Evolutionary conservation across 2,329 filamentous ascomycete species (phyloP).

Genomic region (Scedosporium boydii): DNA sequence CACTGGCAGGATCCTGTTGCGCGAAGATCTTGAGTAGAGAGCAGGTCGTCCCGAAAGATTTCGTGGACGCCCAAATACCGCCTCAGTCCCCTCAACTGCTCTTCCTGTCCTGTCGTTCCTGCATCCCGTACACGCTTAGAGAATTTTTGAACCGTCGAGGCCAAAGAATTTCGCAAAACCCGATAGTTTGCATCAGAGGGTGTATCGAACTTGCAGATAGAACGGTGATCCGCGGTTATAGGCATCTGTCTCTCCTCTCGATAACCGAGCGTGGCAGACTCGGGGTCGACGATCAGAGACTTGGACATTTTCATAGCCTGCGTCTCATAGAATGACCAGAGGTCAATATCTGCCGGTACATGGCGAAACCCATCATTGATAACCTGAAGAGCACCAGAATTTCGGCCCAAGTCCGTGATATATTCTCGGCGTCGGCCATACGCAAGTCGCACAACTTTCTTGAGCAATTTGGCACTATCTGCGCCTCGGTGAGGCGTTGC

Average conservation of each 20-base stretch:
- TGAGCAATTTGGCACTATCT: slow-evolving; percentile 16
- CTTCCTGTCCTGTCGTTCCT: not conserved
- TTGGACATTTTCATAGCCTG: slow-evolving; percentile 2
- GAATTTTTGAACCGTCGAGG: not conserved
- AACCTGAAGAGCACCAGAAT: slow-evolving; percentile 12
- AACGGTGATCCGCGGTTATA: slow-evolving; percentile 19
- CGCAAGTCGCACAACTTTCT: slow-evolving; percentile 13
- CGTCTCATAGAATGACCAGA: slow-evolving; percentile 20
- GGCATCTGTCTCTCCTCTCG: slow-evolving; percentile 14
- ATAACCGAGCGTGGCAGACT: slow-evolving; percentile 9
- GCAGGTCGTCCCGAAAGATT: slow-evolving; percentile 11
- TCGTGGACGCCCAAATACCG: not conserved
- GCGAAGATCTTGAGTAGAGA: slow-evolving; percentile 8
- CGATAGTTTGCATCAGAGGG: slow-evolving; percentile 16
- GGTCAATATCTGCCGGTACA: slow-evolving; percentile 10
- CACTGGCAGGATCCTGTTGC: slow-evolving; percentile 15
- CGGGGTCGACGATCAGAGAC: not conserved
- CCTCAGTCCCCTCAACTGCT: not conserved
- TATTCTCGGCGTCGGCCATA: slow-evolving; percentile 9
- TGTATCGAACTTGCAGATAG: slow-evolving; percentile 20
- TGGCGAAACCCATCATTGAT: slow-evolving; percentile 19
- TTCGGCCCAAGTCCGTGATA: slow-evolving; percentile 13
- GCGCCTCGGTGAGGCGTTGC: slow-evolving; percentile 22
- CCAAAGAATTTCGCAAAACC: slow-evolving; percentile 8
- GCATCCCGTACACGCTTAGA: not conserved